phyloP scores from a whole-genome alignment of 495 filamentous ascomycete species.

The Aspergillus incahuasiensis region DNA sequence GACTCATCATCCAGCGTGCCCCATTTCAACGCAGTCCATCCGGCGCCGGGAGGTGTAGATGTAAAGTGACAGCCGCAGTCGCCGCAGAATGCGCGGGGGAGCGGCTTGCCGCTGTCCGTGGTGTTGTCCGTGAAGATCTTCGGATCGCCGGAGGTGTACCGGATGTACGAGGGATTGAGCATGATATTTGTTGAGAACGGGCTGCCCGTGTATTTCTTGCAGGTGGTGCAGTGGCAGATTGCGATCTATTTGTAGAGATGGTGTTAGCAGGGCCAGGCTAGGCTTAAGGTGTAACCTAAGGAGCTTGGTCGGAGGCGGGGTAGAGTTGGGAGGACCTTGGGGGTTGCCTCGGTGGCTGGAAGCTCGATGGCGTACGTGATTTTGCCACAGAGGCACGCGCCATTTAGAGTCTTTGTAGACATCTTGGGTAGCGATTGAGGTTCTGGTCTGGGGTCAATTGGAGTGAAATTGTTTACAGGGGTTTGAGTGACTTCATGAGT shows the following conservation, averaged over 20 bases:
- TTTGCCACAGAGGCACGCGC: slow-evolving; percentile 24
- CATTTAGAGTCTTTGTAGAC: slow-evolving; percentile 16
- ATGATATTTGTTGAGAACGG: slow-evolving; percentile 27
- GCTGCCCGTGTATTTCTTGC: slow-evolving; percentile 29
- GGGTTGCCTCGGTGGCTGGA: slow-evolving; percentile 14
- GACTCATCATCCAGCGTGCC: slow-evolving; percentile 26
- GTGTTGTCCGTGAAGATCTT: slow-evolving; percentile 18
- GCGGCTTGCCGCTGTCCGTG: slow-evolving; percentile 11
- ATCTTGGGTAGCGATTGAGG: not conserved
- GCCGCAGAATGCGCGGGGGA: slow-evolving; percentile 22
- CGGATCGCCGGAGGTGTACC: slow-evolving; percentile 19
- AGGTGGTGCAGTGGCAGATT: slow-evolving; percentile 31
- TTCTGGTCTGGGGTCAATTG: not conserved
- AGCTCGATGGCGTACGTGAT: slow-evolving; percentile 25
- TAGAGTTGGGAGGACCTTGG: slow-evolving; percentile 21
- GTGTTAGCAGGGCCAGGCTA: too few relatives aligned
- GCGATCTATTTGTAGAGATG: slow-evolving; percentile 13
- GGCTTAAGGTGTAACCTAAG: too few relatives aligned
- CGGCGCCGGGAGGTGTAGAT: slow-evolving; percentile 2
- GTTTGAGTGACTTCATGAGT: not conserved
- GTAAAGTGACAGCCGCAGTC: slow-evolving; percentile 26
- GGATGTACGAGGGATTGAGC: slow-evolving; percentile 13
- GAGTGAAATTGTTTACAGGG: not conserved
- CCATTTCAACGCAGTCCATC: slow-evolving; percentile 14
- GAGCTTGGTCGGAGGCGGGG: too few relatives aligned